Base-by-base conservation (phyloP, 208 protist species). In the Balamuthia mandrillaris region DNA sequence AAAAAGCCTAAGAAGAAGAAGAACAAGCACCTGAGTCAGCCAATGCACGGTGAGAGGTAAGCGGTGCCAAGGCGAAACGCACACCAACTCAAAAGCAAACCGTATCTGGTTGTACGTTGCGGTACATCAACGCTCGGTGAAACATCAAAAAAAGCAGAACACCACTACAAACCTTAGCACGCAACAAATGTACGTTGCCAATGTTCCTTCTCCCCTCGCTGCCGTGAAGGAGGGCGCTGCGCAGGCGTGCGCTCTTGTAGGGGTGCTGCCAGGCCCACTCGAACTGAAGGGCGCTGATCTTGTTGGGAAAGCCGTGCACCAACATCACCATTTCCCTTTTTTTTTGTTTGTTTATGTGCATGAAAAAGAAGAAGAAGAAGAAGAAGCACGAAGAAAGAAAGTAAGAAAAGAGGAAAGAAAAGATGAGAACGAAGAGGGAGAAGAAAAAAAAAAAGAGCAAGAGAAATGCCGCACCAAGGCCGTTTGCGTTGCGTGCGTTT, bases 231-330 rank as follows among this genome's bases (percentile, higher is more conserved):
- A n/a, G n/a, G n/a, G n/a, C n/a, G n/a, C n/a, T n/a, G 14, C 24
- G 41, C 33, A 51, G 65, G 39, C 31, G 27, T 4, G 61, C 41
- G 56, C 68, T 58, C 41, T 77, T 77, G 7, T 63, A 24, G 1
- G 75, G 75, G 14, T 83, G 52, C 39, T 35, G 42, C 75, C 75
- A 83, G 14, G 41, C 75, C 75, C 75, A 83, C 58, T 83, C 75
- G 52, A 83, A 83, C n/a, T 42, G 51, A 24, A 83, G 33, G 16
- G 75, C 75, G 0, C 37, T 41, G 5, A 39, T 83, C 75, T 83
- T 83, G 21, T 35, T 54, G 10, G 75, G 75, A 24, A 83, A 83
- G 0, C 75, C 75, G 31, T 60, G 33, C 45, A 83, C 75, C 33
- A 83, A 35, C 51, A 83, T 3, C 31, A 83, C 58, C 51, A 83